A percentile compares a stretch with the other conserved stretches of the same genome.
phyloP scores from a whole-genome alignment of 2,329 filamentous ascomycete genomes.

The Pseudogymnoascus sp. region DNA sequence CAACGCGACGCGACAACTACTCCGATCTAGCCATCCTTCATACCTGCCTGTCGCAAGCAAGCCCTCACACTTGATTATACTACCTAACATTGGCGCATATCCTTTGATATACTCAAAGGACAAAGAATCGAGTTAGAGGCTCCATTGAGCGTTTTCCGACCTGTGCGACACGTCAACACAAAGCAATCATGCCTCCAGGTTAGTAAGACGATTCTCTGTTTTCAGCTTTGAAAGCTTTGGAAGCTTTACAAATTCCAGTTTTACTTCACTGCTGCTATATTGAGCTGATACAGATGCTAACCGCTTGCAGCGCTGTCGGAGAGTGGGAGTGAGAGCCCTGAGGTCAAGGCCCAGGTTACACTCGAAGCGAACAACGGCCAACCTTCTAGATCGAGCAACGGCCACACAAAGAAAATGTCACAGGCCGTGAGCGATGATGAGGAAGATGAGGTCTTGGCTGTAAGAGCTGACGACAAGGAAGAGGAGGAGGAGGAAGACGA shows the following conservation, averaged over 20 bases:
- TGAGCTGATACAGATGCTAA: not conserved
- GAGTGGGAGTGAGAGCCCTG: not conserved
- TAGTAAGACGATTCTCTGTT: not conserved
- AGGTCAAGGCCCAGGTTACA: not conserved
- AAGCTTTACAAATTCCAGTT: not conserved
- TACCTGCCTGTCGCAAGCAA: not conserved
- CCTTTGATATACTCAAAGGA: not conserved
- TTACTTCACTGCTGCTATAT: not conserved
- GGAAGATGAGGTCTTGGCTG: conserved; percentile 17
- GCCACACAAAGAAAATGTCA: not conserved
- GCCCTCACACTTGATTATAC: not conserved
- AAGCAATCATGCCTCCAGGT: not conserved
- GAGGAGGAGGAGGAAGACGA: conserved; percentile 29
- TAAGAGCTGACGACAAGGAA: conserved; percentile 16
- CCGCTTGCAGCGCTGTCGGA: not conserved
- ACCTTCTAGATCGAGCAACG: not conserved
- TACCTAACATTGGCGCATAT: not conserved
- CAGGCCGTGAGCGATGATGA: conserved; percentile 16
- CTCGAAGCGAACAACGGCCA: not conserved
- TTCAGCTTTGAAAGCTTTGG: not conserved
- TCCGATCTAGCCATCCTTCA: not conserved
- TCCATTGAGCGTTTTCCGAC: not conserved
- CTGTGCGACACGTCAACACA: not conserved
- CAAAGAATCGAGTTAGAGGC: not conserved
- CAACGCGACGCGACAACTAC: conserved; percentile 3